Evolutionary conservation across 441 rosid genomes (phyloP).

Genomic region (Adansonia madagascariensis): DNA sequence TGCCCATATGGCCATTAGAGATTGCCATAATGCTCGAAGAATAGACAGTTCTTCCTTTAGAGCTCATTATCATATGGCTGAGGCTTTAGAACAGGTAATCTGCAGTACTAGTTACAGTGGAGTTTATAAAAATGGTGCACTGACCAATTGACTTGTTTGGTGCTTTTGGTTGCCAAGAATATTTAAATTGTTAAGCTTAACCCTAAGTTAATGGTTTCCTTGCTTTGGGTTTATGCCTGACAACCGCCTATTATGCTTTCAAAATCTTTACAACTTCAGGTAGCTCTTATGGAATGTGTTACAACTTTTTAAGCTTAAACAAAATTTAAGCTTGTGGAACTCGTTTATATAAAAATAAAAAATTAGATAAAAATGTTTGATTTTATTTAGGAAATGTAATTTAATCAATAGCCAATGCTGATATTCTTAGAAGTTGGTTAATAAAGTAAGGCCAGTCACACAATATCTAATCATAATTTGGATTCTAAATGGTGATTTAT

Average conservation of each 20-base stretch:
- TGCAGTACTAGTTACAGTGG: background rate
- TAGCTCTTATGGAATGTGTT: background rate
- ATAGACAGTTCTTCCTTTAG: constrained; percentile 71
- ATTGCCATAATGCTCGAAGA: constrained; percentile 79
- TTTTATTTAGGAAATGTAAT: background rate
- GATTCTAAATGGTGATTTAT: background rate
- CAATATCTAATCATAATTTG: background rate
- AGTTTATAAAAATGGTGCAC: background rate
- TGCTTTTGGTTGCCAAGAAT: background rate
- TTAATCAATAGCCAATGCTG: background rate
- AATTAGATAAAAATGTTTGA: background rate
- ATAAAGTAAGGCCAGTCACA: constrained; percentile 8
- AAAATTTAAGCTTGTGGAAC: background rate
- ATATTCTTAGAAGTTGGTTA: constrained; percentile 14
- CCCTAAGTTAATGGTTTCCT: background rate
- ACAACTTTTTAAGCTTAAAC: background rate
- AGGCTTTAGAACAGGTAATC: constrained; percentile 92
- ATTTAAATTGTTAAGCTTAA: background rate
- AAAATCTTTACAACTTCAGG: background rate
- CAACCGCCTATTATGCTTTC: background rate
- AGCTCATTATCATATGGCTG: constrained; percentile 75
- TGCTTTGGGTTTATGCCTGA: background rate
- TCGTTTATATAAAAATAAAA: background rate
- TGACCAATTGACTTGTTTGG: background rate
- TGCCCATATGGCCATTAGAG: constrained; percentile 88